These are phyloP conservation scores for Microascus cirrosus DNA, from an alignment of 2,329 filamentous ascomycete genomes.

Conservation along the genomic window DNA sequence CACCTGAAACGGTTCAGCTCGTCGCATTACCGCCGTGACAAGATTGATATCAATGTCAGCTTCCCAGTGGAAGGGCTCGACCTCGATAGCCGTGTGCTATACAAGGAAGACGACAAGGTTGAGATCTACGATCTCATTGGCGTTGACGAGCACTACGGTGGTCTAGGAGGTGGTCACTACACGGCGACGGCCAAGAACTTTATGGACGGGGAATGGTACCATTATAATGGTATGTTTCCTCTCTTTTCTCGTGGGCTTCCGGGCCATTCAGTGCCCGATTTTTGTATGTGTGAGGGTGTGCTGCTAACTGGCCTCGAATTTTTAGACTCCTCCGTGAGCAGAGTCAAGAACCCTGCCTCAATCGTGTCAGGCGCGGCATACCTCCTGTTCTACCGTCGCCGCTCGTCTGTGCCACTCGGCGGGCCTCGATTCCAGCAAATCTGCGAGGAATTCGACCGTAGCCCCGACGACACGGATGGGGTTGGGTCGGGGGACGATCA, in stretches of 20 bases:
- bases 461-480: constrained; percentile 31
- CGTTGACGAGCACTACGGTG: constrained; percentile 92
- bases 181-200: constrained; percentile 93
- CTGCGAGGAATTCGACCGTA: constrained; percentile 49
- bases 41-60: constrained; percentile 82
- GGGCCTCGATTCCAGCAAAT: constrained; percentile 65
- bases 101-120: constrained; percentile 69
- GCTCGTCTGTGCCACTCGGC: constrained; percentile 66
- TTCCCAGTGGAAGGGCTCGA: constrained; percentile 86
- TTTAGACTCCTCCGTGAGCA: constrained; percentile 63
- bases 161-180: constrained; percentile 90
- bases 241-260: not conserved
- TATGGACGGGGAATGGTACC: constrained; percentile 80
- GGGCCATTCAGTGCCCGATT: not conserved
- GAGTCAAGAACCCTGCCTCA: constrained; percentile 44
- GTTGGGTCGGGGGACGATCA: constrained; percentile 63
- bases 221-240: constrained; percentile 72
- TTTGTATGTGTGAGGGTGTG: not conserved
- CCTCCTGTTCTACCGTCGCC: constrained; percentile 88
- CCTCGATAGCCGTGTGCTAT: constrained; percentile 65
- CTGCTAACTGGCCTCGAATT: constrained; percentile 24
- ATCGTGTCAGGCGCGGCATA: constrained; percentile 75
- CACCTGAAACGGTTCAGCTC: constrained; percentile 95
- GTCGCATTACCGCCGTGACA: constrained; percentile 71
- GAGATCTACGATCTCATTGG: constrained; percentile 88